A percentile compares a stretch with the other conserved stretches of the same genome.
phyloP scores from a whole-genome alignment of 2,329 filamentous ascomycete genomes.

The Lachnellula arida region DNA sequence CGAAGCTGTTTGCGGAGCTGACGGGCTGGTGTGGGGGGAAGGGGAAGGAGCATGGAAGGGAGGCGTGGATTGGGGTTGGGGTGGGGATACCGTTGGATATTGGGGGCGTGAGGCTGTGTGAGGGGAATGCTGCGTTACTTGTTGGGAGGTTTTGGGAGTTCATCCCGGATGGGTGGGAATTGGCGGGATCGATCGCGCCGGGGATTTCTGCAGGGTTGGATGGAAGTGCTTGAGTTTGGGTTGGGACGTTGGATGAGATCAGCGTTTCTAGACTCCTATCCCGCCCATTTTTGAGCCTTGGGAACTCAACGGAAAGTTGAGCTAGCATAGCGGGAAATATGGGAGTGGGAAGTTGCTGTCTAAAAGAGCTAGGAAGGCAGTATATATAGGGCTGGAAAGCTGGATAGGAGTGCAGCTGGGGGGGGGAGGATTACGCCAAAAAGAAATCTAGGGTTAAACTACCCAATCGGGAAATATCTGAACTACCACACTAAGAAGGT shows the following conservation, averaged over 20 bases:
- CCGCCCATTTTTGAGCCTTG: no score
- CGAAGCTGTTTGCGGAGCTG: constrained; percentile 22
- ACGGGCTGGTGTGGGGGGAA: constrained; percentile 22
- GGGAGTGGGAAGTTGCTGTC: no score
- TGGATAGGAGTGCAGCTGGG: no score
- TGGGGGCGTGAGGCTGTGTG: constrained; percentile 32
- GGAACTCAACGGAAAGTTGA: no score
- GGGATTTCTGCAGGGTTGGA: background rate
- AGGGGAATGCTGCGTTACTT: constrained; percentile 25
- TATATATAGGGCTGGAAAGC: no score
- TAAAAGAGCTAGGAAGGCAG: no score
- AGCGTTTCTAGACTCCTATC: no score
- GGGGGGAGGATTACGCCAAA: no score
- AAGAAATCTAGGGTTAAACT: no score
- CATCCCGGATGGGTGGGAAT: constrained; percentile 4
- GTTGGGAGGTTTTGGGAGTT: background rate
- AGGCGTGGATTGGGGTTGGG: constrained; percentile 21
- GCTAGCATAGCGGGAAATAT: no score
- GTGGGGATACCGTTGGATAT: constrained; percentile 17
- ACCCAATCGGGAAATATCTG: no score
- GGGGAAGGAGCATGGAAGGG: constrained; percentile 11
- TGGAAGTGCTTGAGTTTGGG: background rate
- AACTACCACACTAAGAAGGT: no score
- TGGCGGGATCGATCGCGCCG: background rate
- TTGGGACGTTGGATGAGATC: background rate